Percentiles rank a stretch among this genome's conserved stretches.
Evolutionary conservation across 129 eudicot species (phyloP).

Genomic region (Flaveria brownii): DNA sequence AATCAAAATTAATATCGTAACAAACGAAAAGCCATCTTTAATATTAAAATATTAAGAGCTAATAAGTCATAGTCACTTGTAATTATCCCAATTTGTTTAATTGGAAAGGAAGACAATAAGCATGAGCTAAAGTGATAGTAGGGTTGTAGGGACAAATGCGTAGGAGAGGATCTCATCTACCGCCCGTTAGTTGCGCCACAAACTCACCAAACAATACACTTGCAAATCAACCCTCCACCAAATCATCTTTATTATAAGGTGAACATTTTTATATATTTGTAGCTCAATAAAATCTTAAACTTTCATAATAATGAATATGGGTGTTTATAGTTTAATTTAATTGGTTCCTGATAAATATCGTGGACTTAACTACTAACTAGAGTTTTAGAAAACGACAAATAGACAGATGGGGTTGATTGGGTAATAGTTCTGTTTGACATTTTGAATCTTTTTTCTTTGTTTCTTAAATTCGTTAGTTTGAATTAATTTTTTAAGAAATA

Average conservation of each 20-base stretch:
- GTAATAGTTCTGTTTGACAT: neutral
- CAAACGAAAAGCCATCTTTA: neutral
- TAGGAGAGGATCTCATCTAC: constrained; percentile 11
- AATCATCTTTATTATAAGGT: neutral
- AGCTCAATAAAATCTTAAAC: neutral
- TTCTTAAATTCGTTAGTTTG: no score
- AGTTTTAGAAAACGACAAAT: no score
- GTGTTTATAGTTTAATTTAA: neutral
- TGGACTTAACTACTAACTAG: neutral
- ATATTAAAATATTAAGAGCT: neutral
- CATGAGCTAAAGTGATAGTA: constrained; percentile 12
- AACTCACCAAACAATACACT: constrained; percentile 26
- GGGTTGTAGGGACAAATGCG: constrained; percentile 2
- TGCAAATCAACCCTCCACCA: constrained; percentile 4
- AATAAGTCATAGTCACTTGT: neutral
- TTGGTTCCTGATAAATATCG: neutral
- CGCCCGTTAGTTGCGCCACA: constrained; percentile 31
- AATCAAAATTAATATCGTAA: neutral
- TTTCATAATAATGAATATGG: neutral
- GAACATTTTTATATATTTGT: neutral
- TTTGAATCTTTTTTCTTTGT: neutral
- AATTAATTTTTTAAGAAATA: no score
- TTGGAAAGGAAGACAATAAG: neutral
- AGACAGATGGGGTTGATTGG: neutral
- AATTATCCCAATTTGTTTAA: neutral